Conservation (phyloP, 345 rosid species). For the Crucihimalaya himalaica region DNA sequence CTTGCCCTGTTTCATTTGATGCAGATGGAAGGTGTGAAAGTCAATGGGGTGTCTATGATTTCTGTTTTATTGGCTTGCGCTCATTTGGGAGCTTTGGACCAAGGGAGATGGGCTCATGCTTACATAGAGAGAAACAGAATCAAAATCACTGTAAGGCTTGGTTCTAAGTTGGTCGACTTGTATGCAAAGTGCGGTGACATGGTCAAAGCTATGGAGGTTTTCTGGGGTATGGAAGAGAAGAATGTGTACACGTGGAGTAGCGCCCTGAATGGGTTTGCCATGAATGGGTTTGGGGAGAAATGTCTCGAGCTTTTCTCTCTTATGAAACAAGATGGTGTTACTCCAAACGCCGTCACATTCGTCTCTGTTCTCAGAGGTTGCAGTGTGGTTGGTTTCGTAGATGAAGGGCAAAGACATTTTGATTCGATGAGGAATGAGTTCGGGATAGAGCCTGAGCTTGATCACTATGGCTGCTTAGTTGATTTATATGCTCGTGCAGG, state of each 20-base stretch:
- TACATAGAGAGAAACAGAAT: slow-evolving; percentile 56
- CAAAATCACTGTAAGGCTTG: slow-evolving; percentile 49
- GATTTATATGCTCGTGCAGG: slow-evolving; percentile 66
- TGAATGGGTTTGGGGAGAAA: slow-evolving; percentile 53
- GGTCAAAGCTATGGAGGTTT: slow-evolving; percentile 57
- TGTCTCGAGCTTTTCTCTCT: slow-evolving; percentile 56
- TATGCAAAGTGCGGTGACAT: slow-evolving; percentile 64
- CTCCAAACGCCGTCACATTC: slow-evolving; percentile 56
- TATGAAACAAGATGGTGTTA: slow-evolving; percentile 49
- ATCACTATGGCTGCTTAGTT: slow-evolving; percentile 79
- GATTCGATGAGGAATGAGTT: slow-evolving; percentile 52
- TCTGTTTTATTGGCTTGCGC: slow-evolving; percentile 63
- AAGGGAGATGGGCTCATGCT: slow-evolving; percentile 69
- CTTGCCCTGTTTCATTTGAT: slow-evolving; percentile 54
- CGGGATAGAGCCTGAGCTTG: slow-evolving; percentile 54
- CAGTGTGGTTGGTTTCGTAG: slow-evolving; percentile 54
- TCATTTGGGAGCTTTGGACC: slow-evolving; percentile 59
- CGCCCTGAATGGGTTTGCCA: slow-evolving; percentile 58
- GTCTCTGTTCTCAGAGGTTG: slow-evolving; percentile 63
- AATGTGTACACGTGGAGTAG: slow-evolving; percentile 66
- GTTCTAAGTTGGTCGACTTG: slow-evolving; percentile 64
- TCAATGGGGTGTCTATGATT: slow-evolving; percentile 57
- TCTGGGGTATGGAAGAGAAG: slow-evolving; percentile 56
- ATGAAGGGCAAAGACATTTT: slow-evolving; percentile 54
- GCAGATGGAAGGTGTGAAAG: slow-evolving; percentile 62